Evolutionary conservation across 805 yeast species (phyloP), one percentile per base, ranked within the genome.

Genomic region (Candida chauliodis): DNA sequence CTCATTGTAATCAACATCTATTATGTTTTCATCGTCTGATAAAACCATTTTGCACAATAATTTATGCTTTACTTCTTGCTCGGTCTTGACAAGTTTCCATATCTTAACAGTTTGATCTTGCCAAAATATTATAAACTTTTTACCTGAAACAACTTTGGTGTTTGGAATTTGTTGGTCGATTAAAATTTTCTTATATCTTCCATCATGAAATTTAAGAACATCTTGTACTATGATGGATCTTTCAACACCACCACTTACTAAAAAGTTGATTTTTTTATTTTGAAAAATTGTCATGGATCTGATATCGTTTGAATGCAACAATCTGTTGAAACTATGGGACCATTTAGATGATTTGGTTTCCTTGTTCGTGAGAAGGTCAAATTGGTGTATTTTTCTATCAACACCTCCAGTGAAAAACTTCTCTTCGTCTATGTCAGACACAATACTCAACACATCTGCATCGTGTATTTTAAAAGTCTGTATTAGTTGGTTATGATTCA

Each of bases 401-500:
- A 93, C 89, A 51, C 99, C 97, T 4, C 93, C 95, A 28, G 91
- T 76, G 59, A 87, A 91, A 1, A 93, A 68, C 28, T 74, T 71
- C 22, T 78, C 76, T 48, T 84, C 85, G 2, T 64, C 51, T 2
- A 69, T 60, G 53, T 85, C 88, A 10, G 75, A 64, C 1, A 83
- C 66, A 34, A 93, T 63, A 41, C 88, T 77, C 47, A 93, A 67
- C 3, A 90, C 86, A 72, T 93, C 99, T 1, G 96, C 96, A 34
- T 84, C 95, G 55, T 93, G 98, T 8, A 79, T 78, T 47, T 78
- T 75, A 59, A 88, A 89, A 17, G 84, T 78, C 59, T 91, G 98
- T 36, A 78, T 69, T 42, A 93, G 66, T 1, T 96, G 81, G 48
- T 79, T 80, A 48, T 78, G 81, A 34, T 76, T 73, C 45, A 83